Evolutionary conservation across 306 rosid genomes (phyloP).

Genomic region (Bauhinia variegata): DNA sequence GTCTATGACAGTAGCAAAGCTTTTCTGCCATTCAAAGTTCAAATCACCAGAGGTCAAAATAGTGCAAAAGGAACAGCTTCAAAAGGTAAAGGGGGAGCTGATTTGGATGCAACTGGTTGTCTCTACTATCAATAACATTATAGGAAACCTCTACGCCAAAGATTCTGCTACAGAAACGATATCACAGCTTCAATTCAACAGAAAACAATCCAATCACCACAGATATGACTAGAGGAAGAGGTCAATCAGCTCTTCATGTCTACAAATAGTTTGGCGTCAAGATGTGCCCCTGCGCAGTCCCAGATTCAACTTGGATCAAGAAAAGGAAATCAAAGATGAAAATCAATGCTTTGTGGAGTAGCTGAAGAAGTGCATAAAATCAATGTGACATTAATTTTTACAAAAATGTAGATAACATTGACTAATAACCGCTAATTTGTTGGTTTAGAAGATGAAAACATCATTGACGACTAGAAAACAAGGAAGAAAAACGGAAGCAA

Average conservation of each 20-base stretch:
- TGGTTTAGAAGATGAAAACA: slow-evolving; percentile 46
- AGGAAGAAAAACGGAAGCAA: slow-evolving; percentile 27
- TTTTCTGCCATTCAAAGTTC: slow-evolving; percentile 41
- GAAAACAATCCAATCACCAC: slow-evolving; percentile 53
- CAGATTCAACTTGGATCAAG: slow-evolving; percentile 41
- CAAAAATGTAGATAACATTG: slow-evolving; percentile 34
- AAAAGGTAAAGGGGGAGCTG: slow-evolving; percentile 46
- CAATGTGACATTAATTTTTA: slow-evolving; percentile 32
- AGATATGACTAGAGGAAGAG: slow-evolving; percentile 30
- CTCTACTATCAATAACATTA: slow-evolving; percentile 39
- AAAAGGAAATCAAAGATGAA: too few species aligned
- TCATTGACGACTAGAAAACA: slow-evolving; percentile 47
- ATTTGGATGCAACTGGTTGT: slow-evolving; percentile 55
- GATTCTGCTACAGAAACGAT: slow-evolving; percentile 51
- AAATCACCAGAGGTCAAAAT: slow-evolving; percentile 51
- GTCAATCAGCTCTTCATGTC: slow-evolving; percentile 29
- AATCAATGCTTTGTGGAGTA: slow-evolving; percentile 9
- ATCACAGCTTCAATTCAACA: slow-evolving; percentile 38
- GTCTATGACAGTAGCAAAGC: slow-evolving; percentile 35
- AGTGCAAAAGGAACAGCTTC: slow-evolving; percentile 46
- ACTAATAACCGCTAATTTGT: slow-evolving; percentile 43
- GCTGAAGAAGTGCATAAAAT: slow-evolving; percentile 27
- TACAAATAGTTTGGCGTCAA: slow-evolving; percentile 27
- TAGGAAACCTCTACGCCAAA: slow-evolving; percentile 33
- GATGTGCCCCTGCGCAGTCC: slow-evolving; percentile 49